phyloP scores from a whole-genome alignment of 1,284 basidiomycete species.

The Fomitiporia mediterranea region DNA sequence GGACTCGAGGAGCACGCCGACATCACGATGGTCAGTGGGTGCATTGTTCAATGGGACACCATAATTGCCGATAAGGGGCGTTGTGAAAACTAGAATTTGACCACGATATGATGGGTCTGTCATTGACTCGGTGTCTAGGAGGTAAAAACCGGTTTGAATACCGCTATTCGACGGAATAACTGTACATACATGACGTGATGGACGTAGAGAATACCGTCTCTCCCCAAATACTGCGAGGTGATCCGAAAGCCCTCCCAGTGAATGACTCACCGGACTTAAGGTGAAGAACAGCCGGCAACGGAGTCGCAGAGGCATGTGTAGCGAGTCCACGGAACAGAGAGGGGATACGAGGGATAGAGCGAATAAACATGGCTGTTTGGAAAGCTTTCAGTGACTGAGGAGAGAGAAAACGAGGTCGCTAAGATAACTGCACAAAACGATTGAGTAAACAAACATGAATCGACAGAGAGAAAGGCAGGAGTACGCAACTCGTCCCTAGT shows the following conservation, averaged over 20 bases:
- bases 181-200: slow-evolving; percentile 86
- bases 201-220: slow-evolving; percentile 99
- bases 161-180: not conserved
- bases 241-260: slow-evolving; percentile 85
- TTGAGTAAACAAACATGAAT: slow-evolving; percentile 21
- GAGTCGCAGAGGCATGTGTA: slow-evolving; percentile 47
- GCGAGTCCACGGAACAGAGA: slow-evolving; percentile 57
- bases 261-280: slow-evolving; percentile 94
- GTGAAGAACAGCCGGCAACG: slow-evolving; percentile 80
- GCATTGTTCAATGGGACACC: slow-evolving; percentile 86
- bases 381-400: slow-evolving; percentile 45
- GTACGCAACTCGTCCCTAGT: slow-evolving; percentile 75
- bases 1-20: slow-evolving; percentile 90
- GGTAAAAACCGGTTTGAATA: slow-evolving; percentile 14
- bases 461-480: slow-evolving; percentile 16
- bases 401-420: slow-evolving; percentile 83
- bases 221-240: slow-evolving; percentile 84
- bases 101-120: slow-evolving; percentile 98
- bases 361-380: slow-evolving; percentile 48
- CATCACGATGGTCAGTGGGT: slow-evolving; percentile 73
- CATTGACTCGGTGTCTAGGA: slow-evolving; percentile 95
- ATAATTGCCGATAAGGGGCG: slow-evolving; percentile 98
- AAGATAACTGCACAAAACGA: slow-evolving; percentile 56
- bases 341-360: slow-evolving; percentile 45
- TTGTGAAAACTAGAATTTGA: slow-evolving; percentile 97